These are phyloP conservation scores for Phytopythium cucurbitacearum DNA, from an alignment of 352 stramenopile genomes.

Conservation along the genomic window DNA sequence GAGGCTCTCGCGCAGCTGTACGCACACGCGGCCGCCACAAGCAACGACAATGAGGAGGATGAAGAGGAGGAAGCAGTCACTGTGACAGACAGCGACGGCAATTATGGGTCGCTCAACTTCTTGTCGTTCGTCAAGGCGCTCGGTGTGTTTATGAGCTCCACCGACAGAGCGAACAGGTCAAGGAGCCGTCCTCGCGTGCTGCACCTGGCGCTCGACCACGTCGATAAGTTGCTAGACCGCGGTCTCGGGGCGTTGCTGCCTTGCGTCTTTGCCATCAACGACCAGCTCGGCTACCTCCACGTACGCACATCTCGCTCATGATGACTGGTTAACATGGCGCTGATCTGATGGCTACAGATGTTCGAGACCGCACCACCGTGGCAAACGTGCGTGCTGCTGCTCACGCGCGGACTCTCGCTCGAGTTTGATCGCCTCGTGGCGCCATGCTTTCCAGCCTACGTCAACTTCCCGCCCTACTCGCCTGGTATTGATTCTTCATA, in stretches of 20 bases:
- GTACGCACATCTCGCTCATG: slow-evolving; percentile 11
- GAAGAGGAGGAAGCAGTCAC: slow-evolving; percentile 10
- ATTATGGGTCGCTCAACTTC: slow-evolving; percentile 62
- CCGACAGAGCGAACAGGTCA: neutral
- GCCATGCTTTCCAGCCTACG: slow-evolving; percentile 44
- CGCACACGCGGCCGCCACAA: slow-evolving; percentile 9
- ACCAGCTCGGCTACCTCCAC: slow-evolving; percentile 57
- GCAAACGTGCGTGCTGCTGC: slow-evolving; percentile 54
- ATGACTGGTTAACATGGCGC: neutral
- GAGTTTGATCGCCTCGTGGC: slow-evolving; percentile 54
- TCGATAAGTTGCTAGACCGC: slow-evolving; percentile 59
- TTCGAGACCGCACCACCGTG: slow-evolving; percentile 40
- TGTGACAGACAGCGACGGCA: slow-evolving; percentile 2
- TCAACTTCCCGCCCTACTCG: slow-evolving; percentile 61
- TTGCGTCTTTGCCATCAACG: slow-evolving; percentile 66
- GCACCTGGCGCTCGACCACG: slow-evolving; percentile 64
- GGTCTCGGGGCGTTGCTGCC: slow-evolving; percentile 48
- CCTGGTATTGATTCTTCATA: slow-evolving; percentile 15
- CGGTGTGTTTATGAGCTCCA: slow-evolving; percentile 39
- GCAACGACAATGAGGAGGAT: slow-evolving; percentile 1
- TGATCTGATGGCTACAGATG: slow-evolving; percentile 29
- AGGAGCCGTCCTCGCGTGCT: slow-evolving; percentile 23
- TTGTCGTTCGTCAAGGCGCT: slow-evolving; percentile 66
- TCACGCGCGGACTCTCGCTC: slow-evolving; percentile 63
- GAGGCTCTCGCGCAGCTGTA: slow-evolving; percentile 67